Evolutionary conservation across 2,329 filamentous ascomycete species (phyloP).

Genomic region (Cryphonectria naterciae): DNA sequence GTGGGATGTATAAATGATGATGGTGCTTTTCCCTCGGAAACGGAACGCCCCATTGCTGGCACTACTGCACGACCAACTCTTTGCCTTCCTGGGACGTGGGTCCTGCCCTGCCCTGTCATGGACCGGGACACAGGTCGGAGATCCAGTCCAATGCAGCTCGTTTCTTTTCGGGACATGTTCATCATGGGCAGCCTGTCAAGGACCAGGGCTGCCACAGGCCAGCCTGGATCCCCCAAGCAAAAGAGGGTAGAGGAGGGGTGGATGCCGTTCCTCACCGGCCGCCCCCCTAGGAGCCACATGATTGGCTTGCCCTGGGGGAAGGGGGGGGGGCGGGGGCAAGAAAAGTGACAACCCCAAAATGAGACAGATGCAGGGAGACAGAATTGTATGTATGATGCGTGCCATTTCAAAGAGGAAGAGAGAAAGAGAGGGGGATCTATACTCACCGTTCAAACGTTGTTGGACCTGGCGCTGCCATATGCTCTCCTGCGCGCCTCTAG

Average conservation of each 20-base stretch:
- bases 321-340: constrained; percentile 6
- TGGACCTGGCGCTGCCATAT: constrained; percentile 6
- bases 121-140: constrained; percentile 16
- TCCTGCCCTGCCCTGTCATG: constrained; percentile 2
- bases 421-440: neutral
- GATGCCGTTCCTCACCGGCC: constrained; percentile 14
- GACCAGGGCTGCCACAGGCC: neutral
- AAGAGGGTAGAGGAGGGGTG: neutral
- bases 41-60: constrained; percentile 22
- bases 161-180: neutral
- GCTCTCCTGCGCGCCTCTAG: constrained; percentile 10
- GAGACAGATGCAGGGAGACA: constrained; percentile 23
- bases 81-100: constrained; percentile 12
- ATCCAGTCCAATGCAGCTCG: neutral
- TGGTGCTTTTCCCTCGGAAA: constrained; percentile 21
- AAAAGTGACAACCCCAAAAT: constrained; percentile 25
- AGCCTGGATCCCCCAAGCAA: neutral
- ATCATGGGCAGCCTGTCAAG: neutral
- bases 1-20: constrained; percentile 22
- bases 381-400: constrained; percentile 20
- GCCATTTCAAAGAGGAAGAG: constrained; percentile 6
- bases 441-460: constrained; percentile 24
- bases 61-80: constrained; percentile 25
- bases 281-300: neutral
- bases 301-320: neutral